Evolutionary conservation across 2,329 filamentous ascomycete species (phyloP).

Genomic region (Fusarium vanettenii): DNA sequence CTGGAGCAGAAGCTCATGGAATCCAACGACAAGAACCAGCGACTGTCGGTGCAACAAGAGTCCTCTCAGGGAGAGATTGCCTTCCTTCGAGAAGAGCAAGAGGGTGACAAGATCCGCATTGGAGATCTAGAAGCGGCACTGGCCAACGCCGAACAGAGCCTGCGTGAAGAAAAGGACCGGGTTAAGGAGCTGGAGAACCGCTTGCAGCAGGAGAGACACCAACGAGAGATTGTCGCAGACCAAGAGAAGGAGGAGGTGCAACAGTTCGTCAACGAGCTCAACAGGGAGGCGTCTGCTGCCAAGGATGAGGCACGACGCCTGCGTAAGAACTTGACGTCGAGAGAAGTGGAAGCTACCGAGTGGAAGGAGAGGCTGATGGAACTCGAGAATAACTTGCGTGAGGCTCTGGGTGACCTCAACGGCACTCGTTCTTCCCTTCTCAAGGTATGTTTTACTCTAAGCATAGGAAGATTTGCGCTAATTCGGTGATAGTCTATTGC

Average conservation of each 20-base stretch:
- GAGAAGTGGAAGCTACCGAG: slow-evolving; percentile 88
- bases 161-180: slow-evolving; percentile 88
- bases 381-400: slow-evolving; percentile 87
- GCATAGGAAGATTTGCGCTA: slow-evolving; percentile 13
- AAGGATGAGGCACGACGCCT: slow-evolving; percentile 89
- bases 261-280: slow-evolving; percentile 92
- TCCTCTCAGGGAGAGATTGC: slow-evolving; percentile 92
- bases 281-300: slow-evolving; percentile 80
- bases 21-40: slow-evolving; percentile 86
- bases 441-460: slow-evolving; percentile 64
- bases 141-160: slow-evolving; percentile 79
- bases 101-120: slow-evolving; percentile 97
- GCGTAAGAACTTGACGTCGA: slow-evolving; percentile 83
- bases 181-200: slow-evolving; percentile 77
- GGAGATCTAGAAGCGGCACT: slow-evolving; percentile 89
- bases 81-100: slow-evolving; percentile 96
- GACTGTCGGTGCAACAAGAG: slow-evolving; percentile 90
- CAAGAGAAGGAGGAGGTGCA: slow-evolving; percentile 96
- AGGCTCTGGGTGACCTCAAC: slow-evolving; percentile 87
- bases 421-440: slow-evolving; percentile 88
- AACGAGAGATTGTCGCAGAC: slow-evolving; percentile 86
- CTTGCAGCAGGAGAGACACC: slow-evolving; percentile 83
- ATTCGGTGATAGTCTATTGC: slow-evolving; percentile 74
- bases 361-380: slow-evolving; percentile 94
- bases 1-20: slow-evolving; percentile 87